These are phyloP conservation scores for Nigrospora osmanthi DNA, from an alignment of 2,329 filamentous ascomycete genomes.

Conservation along the genomic window DNA sequence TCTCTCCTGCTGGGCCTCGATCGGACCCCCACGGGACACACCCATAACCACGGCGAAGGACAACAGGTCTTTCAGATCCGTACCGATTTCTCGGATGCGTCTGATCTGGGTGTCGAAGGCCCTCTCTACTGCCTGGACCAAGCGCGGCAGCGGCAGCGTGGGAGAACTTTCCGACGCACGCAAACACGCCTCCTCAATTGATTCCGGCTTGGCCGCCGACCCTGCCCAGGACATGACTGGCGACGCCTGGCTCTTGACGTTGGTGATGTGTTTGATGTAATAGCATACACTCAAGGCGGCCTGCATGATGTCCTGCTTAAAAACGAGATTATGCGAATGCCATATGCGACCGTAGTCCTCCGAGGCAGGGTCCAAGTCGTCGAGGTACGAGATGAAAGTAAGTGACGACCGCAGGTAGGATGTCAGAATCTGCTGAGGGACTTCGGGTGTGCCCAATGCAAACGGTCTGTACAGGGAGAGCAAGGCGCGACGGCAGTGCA, in stretches of 20 bases:
- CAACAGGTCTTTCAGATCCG: conserved; percentile 41
- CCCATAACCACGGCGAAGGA: conserved; percentile 39
- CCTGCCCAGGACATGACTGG: conserved; percentile 5
- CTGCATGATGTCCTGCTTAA: conserved; percentile 47
- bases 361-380: conserved; percentile 41
- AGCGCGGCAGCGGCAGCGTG: conserved; percentile 15
- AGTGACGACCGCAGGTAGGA: conserved; percentile 47
- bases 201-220: conserved; percentile 8
- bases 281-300: conserved; percentile 48
- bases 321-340: conserved; percentile 44
- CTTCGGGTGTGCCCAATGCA: conserved; percentile 41
- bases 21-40: conserved; percentile 29
- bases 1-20: conserved; percentile 32
- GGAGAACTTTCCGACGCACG: conserved; percentile 18
- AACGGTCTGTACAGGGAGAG: conserved; percentile 47
- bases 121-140: conserved; percentile 30
- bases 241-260: conserved; percentile 3
- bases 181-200: conserved; percentile 15
- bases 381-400: conserved; percentile 45
- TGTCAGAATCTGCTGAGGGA: conserved; percentile 41
- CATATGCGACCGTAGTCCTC: conserved; percentile 38
- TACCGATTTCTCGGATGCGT: conserved; percentile 35
- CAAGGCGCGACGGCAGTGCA: conserved; percentile 44
- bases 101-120: conserved; percentile 35
- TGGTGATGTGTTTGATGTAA: conserved; percentile 34